Evolutionary conservation across 148 eudicot genomes (phyloP).

Genomic region (Agrostemma githago): DNA sequence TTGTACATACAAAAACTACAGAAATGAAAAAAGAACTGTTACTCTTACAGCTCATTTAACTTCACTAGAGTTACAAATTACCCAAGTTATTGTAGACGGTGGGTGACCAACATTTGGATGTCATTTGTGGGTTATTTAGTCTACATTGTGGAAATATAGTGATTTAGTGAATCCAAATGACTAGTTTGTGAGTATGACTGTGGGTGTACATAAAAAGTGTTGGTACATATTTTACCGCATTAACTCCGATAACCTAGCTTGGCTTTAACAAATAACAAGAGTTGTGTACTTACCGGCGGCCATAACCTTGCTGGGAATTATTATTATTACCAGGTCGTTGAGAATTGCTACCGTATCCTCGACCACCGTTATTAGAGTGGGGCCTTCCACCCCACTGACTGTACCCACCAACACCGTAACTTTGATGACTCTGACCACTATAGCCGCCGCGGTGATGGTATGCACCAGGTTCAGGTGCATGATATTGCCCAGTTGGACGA

Average conservation of each 20-base stretch:
- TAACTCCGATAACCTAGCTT: conserved; percentile 5
- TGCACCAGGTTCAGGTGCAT: conserved; percentile 28
- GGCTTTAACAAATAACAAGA: neutral
- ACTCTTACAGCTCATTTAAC: neutral
- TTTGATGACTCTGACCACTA: conserved; percentile 28
- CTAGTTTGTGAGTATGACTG: too few relatives aligned
- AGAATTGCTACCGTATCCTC: conserved; percentile 31
- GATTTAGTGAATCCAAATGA: neutral
- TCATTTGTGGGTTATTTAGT: neutral
- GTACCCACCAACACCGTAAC: conserved; percentile 36
- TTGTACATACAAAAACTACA: neutral
- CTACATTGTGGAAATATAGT: neutral
- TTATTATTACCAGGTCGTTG: conserved; percentile 9
- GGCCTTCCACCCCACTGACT: conserved; percentile 38
- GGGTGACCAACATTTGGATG: neutral
- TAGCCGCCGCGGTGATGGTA: conserved; percentile 14
- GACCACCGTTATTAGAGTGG: conserved; percentile 29
- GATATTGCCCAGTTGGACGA: conserved; percentile 16
- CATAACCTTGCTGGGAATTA: conserved; percentile 34
- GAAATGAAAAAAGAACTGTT: neutral
- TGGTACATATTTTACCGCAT: conserved; percentile 16
- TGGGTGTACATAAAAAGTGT: neutral
- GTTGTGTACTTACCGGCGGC: conserved; percentile 28
- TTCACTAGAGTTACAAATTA: neutral
- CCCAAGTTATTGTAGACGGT: neutral